These are phyloP conservation scores for Oryza brachyantha DNA, from an alignment of 176 grass and related monocot genomes.

Conservation along the genomic window DNA sequence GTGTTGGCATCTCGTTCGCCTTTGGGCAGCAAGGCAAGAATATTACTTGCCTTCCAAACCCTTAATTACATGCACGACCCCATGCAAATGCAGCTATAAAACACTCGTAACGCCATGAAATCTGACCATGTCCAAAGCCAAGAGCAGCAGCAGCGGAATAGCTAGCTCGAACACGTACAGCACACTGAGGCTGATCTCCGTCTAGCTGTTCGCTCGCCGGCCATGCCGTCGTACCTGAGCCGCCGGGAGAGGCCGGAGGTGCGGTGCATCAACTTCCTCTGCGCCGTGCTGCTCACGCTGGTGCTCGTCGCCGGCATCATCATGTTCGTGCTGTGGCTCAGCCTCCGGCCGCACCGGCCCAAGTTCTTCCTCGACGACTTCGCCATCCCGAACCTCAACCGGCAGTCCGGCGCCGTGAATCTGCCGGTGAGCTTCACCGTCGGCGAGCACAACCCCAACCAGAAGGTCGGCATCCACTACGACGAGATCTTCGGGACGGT, in stretches of 20 bases:
- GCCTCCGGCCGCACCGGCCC: slow-evolving; percentile 80
- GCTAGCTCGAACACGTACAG: neutral
- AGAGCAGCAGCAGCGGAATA: neutral
- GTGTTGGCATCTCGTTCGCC: slow-evolving; percentile 13
- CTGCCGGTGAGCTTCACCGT: slow-evolving; percentile 56
- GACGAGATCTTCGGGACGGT: slow-evolving; percentile 37
- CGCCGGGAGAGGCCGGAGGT: slow-evolving; percentile 35
- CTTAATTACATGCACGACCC: neutral
- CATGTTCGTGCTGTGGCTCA: slow-evolving; percentile 85
- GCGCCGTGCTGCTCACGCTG: slow-evolving; percentile 53
- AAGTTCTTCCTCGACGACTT: slow-evolving; percentile 55
- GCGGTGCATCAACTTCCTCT: slow-evolving; percentile 54
- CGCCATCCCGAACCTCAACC: slow-evolving; percentile 32
- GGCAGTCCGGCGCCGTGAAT: slow-evolving; percentile 40
- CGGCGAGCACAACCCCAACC: slow-evolving; percentile 71
- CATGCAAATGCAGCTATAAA: slow-evolving; percentile 18
- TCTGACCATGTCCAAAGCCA: neutral
- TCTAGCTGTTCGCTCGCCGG: neutral
- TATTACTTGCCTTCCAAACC: slow-evolving; percentile 41
- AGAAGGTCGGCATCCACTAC: slow-evolving; percentile 70
- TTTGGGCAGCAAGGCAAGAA: slow-evolving; percentile 38
- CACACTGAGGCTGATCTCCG: neutral
- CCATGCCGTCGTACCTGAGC: slow-evolving; percentile 8
- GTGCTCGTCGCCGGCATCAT: slow-evolving; percentile 55
- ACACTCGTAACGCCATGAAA: neutral